Base-by-base conservation (phyloP, 2,329 filamentous ascomycete genomes). In the Phaeomoniella chlamydospora region DNA sequence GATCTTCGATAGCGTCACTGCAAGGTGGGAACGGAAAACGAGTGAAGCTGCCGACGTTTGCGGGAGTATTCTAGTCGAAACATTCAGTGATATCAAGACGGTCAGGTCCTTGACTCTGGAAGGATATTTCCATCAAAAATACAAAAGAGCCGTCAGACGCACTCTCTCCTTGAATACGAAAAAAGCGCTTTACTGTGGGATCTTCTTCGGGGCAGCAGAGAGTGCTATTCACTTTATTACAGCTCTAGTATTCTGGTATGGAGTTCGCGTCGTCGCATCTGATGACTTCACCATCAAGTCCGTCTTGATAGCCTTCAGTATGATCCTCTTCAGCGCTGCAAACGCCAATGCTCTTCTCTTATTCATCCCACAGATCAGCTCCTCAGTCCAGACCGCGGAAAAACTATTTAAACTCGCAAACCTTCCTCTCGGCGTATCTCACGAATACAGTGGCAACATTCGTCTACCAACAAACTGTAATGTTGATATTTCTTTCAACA, bases 191-290 rank as follows among this genome's bases (percentile, higher is more conserved):
- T 80, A 74, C 45, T 73, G 75, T 0, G 83, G 84, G 0, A 56
- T 77, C 4, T 67, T 88, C 4, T 92, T 76, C 49, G 88, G 87
- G 0, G 55, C 90, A n/a, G 77, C 79, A 19, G 80, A 92, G 47
- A 77, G 76, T 0, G 68, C 77, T 13, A 72, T 77, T 29, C 72
- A 76, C 40, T 84, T 84, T 48, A 67, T 84, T 11, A 78, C 33
- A 50, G 83, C 85, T 0, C 59, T 93, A 3, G 71, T 93, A 6
- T 90, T 94, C 52, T 94, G 80, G 59, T 92, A 88, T 50, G 84
- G 81, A 2, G 74, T 77, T 0, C 58, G 70, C 1, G 64, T 93
- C 9, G 67, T 82, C 4, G 64, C 67, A 0, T 54, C 57, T 31
- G 50, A 61, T 6, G 56, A 68, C 29, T 56, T 61, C 44, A 64